These are phyloP conservation scores for Metschnikowia aberdeeniae DNA, from an alignment of 805 yeast genomes.

Conservation along the genomic window DNA sequence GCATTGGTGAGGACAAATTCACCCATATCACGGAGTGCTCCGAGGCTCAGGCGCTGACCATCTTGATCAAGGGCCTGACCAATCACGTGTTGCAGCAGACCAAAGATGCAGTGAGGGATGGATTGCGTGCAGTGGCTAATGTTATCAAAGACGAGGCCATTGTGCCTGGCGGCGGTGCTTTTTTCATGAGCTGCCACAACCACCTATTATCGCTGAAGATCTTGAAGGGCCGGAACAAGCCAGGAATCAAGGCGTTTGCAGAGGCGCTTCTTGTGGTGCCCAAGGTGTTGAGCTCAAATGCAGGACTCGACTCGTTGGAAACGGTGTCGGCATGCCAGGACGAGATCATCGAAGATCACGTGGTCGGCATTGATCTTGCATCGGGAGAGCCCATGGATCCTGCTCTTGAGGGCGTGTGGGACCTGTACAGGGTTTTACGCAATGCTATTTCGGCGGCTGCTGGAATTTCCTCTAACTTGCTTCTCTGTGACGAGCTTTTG, in stretches of 20 bases:
- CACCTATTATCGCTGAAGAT: conserved; percentile 52
- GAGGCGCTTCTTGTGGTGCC: conserved; percentile 90
- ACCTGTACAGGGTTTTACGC: conserved; percentile 88
- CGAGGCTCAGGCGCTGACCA: conserved; percentile 88
- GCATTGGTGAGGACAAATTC: conserved; percentile 95
- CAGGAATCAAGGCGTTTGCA: conserved; percentile 90
- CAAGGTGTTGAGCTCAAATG: conserved; percentile 85
- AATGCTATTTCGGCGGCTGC: conserved; percentile 90
- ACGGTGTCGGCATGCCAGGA: conserved; percentile 87
- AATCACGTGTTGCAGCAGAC: conserved; percentile 85
- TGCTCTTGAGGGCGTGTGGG: conserved; percentile 92
- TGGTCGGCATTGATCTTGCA: conserved; percentile 85
- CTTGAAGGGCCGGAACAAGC: conserved; percentile 78
- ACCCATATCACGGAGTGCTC: conserved; percentile 89
- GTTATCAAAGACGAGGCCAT: conserved; percentile 80
- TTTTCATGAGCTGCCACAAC: conserved; percentile 76
- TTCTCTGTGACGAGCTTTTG: conserved; percentile 91
- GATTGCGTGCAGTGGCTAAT: conserved; percentile 90
- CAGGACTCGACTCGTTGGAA: conserved; percentile 91
- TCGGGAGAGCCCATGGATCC: conserved; percentile 97
- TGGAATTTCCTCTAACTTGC: conserved; percentile 87
- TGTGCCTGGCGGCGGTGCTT: conserved; percentile 97
- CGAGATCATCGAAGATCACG: conserved; percentile 72
- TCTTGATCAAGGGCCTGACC: conserved; percentile 90
- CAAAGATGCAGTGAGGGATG: conserved; percentile 96